Percentiles rank a stretch among this genome's conserved stretches.
phyloP scores from a whole-genome alignment of 2,329 filamentous ascomycete genomes.

The Aspergillus felis region DNA sequence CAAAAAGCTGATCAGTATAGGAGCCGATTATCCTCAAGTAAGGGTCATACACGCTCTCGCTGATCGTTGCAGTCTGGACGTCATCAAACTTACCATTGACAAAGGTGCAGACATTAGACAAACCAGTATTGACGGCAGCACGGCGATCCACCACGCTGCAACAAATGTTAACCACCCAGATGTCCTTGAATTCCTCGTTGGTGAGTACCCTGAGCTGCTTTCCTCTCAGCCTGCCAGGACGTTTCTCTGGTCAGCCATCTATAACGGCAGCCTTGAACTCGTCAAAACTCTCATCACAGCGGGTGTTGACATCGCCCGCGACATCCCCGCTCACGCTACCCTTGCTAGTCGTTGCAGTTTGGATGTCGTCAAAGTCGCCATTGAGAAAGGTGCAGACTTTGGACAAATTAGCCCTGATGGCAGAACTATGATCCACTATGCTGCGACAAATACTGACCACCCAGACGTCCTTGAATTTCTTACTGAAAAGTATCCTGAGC shows the following conservation, averaged over 20 bases:
- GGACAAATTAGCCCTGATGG: neutral
- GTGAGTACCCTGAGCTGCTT: neutral
- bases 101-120: neutral
- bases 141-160: neutral
- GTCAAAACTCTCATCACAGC: neutral
- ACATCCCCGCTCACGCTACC: neutral
- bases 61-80: neutral
- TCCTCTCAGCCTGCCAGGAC: neutral
- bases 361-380: neutral
- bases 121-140: neutral
- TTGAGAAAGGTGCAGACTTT: slow-evolving; percentile 1
- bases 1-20: neutral
- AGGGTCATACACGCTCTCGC: neutral
- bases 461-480: neutral
- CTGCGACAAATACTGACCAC: neutral
- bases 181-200: neutral
- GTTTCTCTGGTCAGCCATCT: slow-evolving; percentile 1
- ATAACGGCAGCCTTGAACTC: neutral
- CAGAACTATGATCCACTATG: neutral
- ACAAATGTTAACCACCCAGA: neutral
- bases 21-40: neutral
- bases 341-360: neutral
- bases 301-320: neutral
- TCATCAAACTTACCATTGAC: neutral
- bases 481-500: neutral